These are phyloP conservation scores for Cucurbita maxima DNA, from an alignment of 306 rosid species.

Conservation along the genomic window DNA sequence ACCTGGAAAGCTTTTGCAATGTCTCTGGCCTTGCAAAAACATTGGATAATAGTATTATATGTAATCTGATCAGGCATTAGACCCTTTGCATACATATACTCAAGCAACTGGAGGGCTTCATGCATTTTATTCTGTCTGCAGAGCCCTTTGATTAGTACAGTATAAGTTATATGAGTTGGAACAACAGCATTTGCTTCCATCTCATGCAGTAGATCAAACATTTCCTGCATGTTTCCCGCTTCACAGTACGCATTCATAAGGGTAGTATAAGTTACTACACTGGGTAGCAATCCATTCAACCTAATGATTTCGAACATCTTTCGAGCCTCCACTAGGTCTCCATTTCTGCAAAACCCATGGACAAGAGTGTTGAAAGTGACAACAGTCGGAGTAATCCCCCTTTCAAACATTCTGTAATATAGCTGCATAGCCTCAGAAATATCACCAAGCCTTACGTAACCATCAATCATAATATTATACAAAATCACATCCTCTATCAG, in stretches of 20 bases:
- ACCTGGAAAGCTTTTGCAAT: constrained; percentile 28
- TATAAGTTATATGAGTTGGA: constrained; percentile 32
- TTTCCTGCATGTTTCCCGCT: constrained; percentile 16
- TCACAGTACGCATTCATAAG: constrained; percentile 39
- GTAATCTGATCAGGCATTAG: constrained; percentile 34
- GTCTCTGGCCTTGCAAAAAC: constrained; percentile 32
- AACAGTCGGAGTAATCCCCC: constrained; percentile 23
- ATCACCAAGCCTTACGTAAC: constrained; percentile 23
- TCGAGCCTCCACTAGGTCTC: constrained; percentile 25
- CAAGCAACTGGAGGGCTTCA: constrained; percentile 23
- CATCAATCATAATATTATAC: constrained; percentile 39
- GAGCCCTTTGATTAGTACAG: constrained; percentile 36
- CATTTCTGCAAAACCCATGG: constrained; percentile 30
- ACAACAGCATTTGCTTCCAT: constrained; percentile 25
- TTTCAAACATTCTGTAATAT: constrained; percentile 18
- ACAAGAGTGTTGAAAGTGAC: constrained; percentile 36
- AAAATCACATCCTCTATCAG: constrained; percentile 20
- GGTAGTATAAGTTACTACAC: constrained; percentile 31
- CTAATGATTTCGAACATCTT: constrained; percentile 18
- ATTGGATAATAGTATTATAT: constrained; percentile 29
- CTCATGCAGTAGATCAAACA: constrained; percentile 18
- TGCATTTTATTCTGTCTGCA: constrained; percentile 23
- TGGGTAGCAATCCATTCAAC: constrained; percentile 27
- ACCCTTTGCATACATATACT: constrained; percentile 22
- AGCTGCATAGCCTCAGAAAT: constrained; percentile 21